Base-by-base conservation (phyloP, 768 basidiomycete genomes). In the Mycena galopus region DNA sequence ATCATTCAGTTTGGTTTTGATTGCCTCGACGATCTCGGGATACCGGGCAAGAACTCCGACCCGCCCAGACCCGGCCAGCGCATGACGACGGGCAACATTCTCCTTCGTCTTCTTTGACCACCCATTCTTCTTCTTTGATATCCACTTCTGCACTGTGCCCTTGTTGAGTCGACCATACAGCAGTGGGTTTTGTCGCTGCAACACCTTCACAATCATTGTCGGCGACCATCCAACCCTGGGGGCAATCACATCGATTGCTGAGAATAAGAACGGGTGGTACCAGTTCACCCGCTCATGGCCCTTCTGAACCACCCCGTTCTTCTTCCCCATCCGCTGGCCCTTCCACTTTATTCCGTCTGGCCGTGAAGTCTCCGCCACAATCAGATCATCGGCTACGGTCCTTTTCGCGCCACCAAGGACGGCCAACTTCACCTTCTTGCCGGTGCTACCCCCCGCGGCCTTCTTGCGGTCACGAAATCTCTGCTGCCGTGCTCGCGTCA, bases 231-330 rank as follows among this genome's bases (percentile, higher is more conserved):
- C 39, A 23, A 59, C 56, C 16, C 42, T 12, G 3, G 39, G 56
- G 1, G 44, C 57, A 0, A 50, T 35, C 0, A 19, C 23, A 32
- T 61, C 56, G 44, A 78, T 78, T 10, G 7, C 21, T 2, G 19
- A 11, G 63, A 65, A 78, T 23, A 78, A 56, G 60, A 77, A 74
- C 3, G 77, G 77, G 51, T 78, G 74, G 33, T 53, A 78, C 77
- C 77, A 77, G 44, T 76, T 77, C 0, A 73, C 70, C 2, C 73
- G 56, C 29, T 32, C 1, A 7, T 62, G 66, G 2, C 50, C 23
- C 2, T 51, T 53, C 53, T 74, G 72, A 9, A 73, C 33, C 0
- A 66, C 71, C n/a, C 77, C 77, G 17, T 66, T 60, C 50, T 60
- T 37, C 27, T 32, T 72, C 21, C 76, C 75, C 5, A 25, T 29